phyloP scores from a whole-genome alignment of 106 monocot species.

The Phalaenopsis aphrodite region DNA sequence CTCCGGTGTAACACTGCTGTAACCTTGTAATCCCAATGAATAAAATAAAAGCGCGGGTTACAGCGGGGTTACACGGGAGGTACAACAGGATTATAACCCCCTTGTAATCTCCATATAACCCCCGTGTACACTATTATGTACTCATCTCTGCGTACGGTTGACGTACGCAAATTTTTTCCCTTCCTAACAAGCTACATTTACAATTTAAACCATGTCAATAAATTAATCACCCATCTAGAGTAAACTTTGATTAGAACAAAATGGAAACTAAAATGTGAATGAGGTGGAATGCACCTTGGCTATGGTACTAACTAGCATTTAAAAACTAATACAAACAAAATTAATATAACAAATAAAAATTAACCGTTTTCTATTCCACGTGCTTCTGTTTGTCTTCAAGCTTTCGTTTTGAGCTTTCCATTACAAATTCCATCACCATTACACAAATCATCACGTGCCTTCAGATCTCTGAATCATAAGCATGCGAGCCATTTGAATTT shows the following conservation, averaged over 20 bases:
- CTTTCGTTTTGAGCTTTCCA: neutral
- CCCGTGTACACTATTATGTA: too few relatives aligned
- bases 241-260: neutral
- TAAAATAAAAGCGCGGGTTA: too few relatives aligned
- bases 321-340: neutral
- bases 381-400: constrained; percentile 6
- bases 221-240: neutral
- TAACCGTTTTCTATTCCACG: neutral
- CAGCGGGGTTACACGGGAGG: too few relatives aligned
- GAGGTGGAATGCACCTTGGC: neutral
- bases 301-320: neutral
- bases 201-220: too few relatives aligned
- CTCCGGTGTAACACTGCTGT: too few relatives aligned
- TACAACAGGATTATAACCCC: too few relatives aligned
- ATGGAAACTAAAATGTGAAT: neutral
- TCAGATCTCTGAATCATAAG: constrained; percentile 10
- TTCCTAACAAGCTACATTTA: too few relatives aligned
- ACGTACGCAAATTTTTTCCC: too few relatives aligned
- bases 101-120: too few relatives aligned
- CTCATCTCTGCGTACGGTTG: too few relatives aligned
- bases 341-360: neutral
- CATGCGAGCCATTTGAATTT: constrained; percentile 21
- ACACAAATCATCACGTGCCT: constrained; percentile 19
- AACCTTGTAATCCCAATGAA: too few relatives aligned
- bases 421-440: neutral